These are phyloP conservation scores for Yamadazyma dushanensis DNA, from an alignment of 1,139 yeast species.

Conservation along the genomic window DNA sequence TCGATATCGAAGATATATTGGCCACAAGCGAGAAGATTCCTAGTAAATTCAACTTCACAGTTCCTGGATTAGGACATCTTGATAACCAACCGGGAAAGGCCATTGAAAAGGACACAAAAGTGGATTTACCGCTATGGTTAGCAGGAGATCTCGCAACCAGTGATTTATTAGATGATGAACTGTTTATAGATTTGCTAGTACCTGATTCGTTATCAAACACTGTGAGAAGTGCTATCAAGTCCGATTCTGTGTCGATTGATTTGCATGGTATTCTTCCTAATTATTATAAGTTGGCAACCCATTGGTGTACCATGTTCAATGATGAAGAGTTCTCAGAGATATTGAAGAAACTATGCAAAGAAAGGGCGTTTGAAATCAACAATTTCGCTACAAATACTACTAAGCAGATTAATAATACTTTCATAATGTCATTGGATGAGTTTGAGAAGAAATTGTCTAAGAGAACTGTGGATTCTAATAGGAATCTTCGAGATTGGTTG, in stretches of 20 bases:
- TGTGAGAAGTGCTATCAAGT: constrained; percentile 78
- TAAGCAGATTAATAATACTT: constrained; percentile 46
- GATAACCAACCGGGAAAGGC: constrained; percentile 77
- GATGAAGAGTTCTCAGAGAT: constrained; percentile 63
- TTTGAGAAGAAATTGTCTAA: constrained; percentile 66
- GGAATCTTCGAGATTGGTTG: constrained; percentile 65
- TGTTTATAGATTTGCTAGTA: constrained; percentile 66
- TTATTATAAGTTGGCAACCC: constrained; percentile 66
- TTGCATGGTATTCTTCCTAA: constrained; percentile 65
- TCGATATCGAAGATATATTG: constrained; percentile 84
- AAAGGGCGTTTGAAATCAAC: constrained; percentile 68
- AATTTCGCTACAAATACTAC: constrained; percentile 64
- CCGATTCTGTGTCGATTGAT: constrained; percentile 70
- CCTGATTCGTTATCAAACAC: constrained; percentile 67
- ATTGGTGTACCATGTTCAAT: constrained; percentile 71
- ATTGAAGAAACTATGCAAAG: constrained; percentile 55
- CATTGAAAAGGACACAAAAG: constrained; percentile 60
- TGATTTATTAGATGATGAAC: constrained; percentile 37
- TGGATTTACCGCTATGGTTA: constrained; percentile 88
- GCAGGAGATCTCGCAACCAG: constrained; percentile 74
- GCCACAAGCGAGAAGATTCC: constrained; percentile 75
- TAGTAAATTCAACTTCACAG: constrained; percentile 70
- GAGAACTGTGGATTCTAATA: constrained; percentile 59
- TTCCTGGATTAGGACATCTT: constrained; percentile 86
- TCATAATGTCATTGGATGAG: constrained; percentile 69